Base-by-base conservation (phyloP, 2,329 filamentous ascomycete species). In the Mariannaea elegans region DNA sequence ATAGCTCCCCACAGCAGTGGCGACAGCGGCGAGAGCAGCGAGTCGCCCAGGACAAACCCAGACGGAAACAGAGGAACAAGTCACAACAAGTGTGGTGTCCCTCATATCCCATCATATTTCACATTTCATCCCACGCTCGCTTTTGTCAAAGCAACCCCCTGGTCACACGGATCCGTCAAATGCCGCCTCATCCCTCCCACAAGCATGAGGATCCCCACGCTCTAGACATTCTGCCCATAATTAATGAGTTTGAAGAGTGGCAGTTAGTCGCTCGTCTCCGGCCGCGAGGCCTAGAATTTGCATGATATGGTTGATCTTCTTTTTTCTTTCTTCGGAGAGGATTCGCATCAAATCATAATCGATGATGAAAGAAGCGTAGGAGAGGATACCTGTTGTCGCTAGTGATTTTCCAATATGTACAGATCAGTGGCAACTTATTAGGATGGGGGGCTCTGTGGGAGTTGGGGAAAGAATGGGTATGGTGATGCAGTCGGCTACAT, bases 231-330 rank as follows among this genome's bases (percentile, higher is more conserved):
- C 24, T n/a, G n/a, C n/a, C n/a, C n/a, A n/a, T n/a, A n/a, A n/a
- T n/a, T n/a, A n/a, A n/a, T n/a, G n/a, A n/a, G n/a, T n/a, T n/a
- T n/a, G n/a, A n/a, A n/a, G n/a, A n/a, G n/a, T n/a, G n/a, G n/a
- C n/a, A n/a, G n/a, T n/a, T n/a, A n/a, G n/a, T 65, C 54, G 53
- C 65, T 56, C 53, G 63, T 66, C 47, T 63, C 63, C 54, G 54
- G 46, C 63, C 51, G 58, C 44, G 51, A 61, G 46, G 52, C 36
- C 38, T 44, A 44, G 58, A 50, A 51, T 47, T 62, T 63, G 59
- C 38, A 18, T 39, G 29, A 45, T 32, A 13, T 24, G n/a, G 9
- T 38, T n/a, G n/a, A 38, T 21, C 7, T n/a, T 13, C 4, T 27
- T 13, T 14, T 14, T 16, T 31, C 13, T n/a, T n/a, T 32, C 38